Percentiles rank a stretch among this genome's conserved stretches.
Evolutionary conservation across 306 rosid genomes (phyloP).

Genomic region (Quercus aquifolioides): DNA sequence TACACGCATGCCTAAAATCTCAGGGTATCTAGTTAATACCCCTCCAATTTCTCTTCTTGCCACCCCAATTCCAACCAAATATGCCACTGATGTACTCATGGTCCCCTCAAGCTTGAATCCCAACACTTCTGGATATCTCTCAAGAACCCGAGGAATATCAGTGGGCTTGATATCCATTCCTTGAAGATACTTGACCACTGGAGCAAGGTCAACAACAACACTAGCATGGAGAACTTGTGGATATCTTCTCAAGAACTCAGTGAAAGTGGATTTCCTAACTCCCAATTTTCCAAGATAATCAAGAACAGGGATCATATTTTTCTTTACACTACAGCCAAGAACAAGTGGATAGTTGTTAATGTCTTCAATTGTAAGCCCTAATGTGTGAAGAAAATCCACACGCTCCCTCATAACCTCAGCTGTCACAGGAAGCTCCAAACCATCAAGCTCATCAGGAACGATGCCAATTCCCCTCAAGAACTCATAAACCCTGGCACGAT

Average conservation of each 20-base stretch:
- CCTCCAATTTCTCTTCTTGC: conserved; percentile 89
- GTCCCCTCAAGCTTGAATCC: conserved; percentile 99
- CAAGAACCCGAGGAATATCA: conserved; percentile 84
- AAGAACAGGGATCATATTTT: conserved; percentile 97
- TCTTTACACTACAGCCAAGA: conserved; percentile 96
- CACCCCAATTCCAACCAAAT: conserved; percentile 85
- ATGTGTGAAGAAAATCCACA: conserved; percentile 76
- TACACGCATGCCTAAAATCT: conserved; percentile 94
- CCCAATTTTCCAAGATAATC: conserved; percentile 96
- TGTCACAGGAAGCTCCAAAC: conserved; percentile 93
- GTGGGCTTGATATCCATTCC: conserved; percentile 87
- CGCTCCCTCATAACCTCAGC: conserved; percentile 94
- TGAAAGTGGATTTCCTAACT: conserved; percentile 76
- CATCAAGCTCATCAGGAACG: conserved; percentile 97
- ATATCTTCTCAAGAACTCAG: conserved; percentile 77
- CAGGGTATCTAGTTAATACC: conserved; percentile 77
- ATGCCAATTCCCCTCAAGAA: conserved; percentile 74
- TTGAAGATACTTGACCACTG: conserved; percentile 82
- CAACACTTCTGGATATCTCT: conserved; percentile 80
- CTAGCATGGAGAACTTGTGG: conserved; percentile 98
- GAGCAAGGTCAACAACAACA: conserved; percentile 87
- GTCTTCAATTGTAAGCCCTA: conserved; percentile 84
- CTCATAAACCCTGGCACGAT: conserved; percentile 68
- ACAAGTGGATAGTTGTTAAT: conserved; percentile 92
- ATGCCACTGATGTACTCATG: conserved; percentile 96